Base-by-base conservation (phyloP, 352 stramenopile genomes). In the Phytopythium helicoides region DNA sequence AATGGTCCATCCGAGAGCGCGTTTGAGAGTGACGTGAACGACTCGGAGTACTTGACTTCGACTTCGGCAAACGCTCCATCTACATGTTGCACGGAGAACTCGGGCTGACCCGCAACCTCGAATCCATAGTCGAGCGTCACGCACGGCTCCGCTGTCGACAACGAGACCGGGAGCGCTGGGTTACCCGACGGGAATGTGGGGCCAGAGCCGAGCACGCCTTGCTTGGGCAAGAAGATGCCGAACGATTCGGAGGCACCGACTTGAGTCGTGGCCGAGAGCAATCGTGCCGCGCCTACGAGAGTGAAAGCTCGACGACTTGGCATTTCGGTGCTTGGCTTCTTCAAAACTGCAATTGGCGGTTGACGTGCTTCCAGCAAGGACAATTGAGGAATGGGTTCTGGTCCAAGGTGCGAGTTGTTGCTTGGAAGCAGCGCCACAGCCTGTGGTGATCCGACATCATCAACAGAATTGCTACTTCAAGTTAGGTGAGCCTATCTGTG, bases 11-110 rank as follows among this genome's bases (percentile, higher is more conserved):
- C 61, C 47, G 61, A 68, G 25, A 51, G 60, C 10, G 59, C 57
- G 10, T 50, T 52, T 18, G 47, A 68, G 1, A 65, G 56, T 18
- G 52, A 39, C 15, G 47, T 36, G 23, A 68, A 68, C 19, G 63
- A 51, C 48, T 68, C 61, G 9, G 56, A 48, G 56, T 64, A 68
- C 47, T 68, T 68, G 39, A 64, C 61, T 22, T 68, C 61, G 41
- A 68, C 36, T 18, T 68, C 56, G 21, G 62, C 61, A 22, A 48
- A 57, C 6, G 47, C 56, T 21, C 60, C 57, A n/a, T 36, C 58
- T 41, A 69, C 37, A 6, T 36, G 28, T 15, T 49, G 60, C 11
- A 60, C 62, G 9, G 58, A 38, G 18, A 70, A 62, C 39, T 63
- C 58, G 18, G 52, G 62, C 21, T 66, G 49, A 6, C 62, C 62